Conservation (phyloP, 2,329 filamentous ascomycete genomes). For the Calonectria pseudoreteaudii region DNA sequence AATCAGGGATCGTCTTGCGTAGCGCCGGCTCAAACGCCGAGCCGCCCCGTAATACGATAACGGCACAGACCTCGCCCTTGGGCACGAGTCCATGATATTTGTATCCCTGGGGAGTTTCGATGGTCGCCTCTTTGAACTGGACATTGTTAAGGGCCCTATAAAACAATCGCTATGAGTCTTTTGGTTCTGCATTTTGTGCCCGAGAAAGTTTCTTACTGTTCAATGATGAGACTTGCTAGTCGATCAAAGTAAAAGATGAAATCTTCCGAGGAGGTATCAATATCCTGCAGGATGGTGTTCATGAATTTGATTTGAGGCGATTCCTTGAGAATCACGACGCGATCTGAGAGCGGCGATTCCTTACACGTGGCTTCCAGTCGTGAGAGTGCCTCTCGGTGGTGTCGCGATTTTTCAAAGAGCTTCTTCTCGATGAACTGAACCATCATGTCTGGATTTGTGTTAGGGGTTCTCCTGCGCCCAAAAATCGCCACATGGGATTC, state of each 20-base stretch:
- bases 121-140: constrained; percentile 71
- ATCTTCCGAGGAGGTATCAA: constrained; percentile 83
- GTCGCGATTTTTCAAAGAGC: constrained; percentile 84
- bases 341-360: constrained; percentile 78
- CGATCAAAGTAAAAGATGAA: constrained; percentile 99
- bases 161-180: constrained; percentile 14
- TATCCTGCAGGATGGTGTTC: constrained; percentile 89
- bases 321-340: constrained; percentile 79
- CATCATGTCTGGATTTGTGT: constrained; percentile 77
- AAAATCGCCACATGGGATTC: constrained; percentile 38
- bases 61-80: constrained; percentile 82
- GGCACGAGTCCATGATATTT: constrained; percentile 78
- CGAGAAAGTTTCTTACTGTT: constrained; percentile 65
- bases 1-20: constrained; percentile 91
- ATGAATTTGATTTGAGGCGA: constrained; percentile 88
- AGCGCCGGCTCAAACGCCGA: constrained; percentile 89
- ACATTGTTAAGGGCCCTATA: constrained; percentile 80
- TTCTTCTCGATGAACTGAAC: constrained; percentile 92
- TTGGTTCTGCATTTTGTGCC: neutral
- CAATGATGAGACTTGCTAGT: constrained; percentile 84
- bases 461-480: neutral
- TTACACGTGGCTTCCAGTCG: constrained; percentile 79
- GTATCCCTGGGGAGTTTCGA: constrained; percentile 78
- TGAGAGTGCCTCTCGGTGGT: constrained; percentile 83
- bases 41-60: constrained; percentile 89